These are phyloP conservation scores for Penicillium psychrosexuale DNA, from an alignment of 2,329 filamentous ascomycete species.

Conservation along the genomic window DNA sequence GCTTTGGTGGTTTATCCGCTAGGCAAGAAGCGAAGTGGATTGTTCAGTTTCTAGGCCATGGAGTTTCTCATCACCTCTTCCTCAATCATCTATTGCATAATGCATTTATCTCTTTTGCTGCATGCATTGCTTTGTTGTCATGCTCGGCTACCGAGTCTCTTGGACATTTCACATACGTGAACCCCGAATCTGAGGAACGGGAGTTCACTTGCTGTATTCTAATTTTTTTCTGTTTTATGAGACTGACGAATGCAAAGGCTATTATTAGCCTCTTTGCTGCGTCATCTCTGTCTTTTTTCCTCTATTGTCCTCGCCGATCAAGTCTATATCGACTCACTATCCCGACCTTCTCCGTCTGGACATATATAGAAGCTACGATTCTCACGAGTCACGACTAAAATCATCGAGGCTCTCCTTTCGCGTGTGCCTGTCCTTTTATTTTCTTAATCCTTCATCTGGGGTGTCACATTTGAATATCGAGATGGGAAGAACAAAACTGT, in stretches of 20 bases:
- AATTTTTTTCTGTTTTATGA: not conserved
- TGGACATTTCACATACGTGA: slow-evolving; percentile 6
- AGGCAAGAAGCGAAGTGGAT: slow-evolving; percentile 46
- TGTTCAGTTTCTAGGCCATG: slow-evolving; percentile 43
- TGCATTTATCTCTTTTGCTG: not conserved
- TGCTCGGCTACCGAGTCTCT: not conserved
- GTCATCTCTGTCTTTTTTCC: not conserved
- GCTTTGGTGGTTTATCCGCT: slow-evolving; percentile 48
- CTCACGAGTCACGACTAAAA: slow-evolving; percentile 24
- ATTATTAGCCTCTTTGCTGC: not conserved
- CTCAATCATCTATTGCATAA: not conserved
- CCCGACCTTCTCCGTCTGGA: slow-evolving; percentile 1
- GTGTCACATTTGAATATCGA: not conserved
- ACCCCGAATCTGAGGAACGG: not conserved
- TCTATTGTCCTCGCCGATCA: slow-evolving; percentile 6
- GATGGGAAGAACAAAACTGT: not conserved
- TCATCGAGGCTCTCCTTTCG: slow-evolving; percentile 12
- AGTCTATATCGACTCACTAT: slow-evolving; percentile 16
- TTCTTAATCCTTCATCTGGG: slow-evolving; percentile 28
- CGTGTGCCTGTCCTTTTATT: not conserved
- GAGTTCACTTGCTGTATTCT: slow-evolving; percentile 2
- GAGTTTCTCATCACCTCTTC: not conserved
- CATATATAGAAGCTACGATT: slow-evolving; percentile 26
- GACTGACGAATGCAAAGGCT: not conserved
- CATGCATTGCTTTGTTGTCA: slow-evolving; percentile 2